Conservation (phyloP, 2,329 filamentous ascomycete genomes). For the Phialocephala sp. region DNA sequence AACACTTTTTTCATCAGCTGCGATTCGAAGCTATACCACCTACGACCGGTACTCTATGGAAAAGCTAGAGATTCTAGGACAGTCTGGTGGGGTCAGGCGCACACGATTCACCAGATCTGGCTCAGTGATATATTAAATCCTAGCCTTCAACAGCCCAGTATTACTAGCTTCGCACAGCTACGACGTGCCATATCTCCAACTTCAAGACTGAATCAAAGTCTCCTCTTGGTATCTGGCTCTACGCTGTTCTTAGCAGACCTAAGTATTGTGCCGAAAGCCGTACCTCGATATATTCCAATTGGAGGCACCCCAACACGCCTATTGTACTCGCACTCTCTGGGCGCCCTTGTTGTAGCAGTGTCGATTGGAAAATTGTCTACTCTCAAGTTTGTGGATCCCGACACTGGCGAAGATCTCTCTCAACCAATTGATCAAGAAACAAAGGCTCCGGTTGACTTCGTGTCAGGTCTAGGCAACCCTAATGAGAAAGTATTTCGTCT, state of each 20-base stretch:
- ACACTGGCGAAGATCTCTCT: conserved; percentile 59
- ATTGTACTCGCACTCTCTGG: conserved; percentile 59
- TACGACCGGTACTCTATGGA: conserved; percentile 24
- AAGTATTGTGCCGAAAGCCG: conserved; percentile 50
- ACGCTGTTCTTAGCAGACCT: conserved; percentile 60
- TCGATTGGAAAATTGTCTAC: conserved; percentile 47
- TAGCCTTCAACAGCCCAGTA: conserved; percentile 51
- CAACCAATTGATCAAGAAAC: conserved; percentile 49
- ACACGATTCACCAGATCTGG: conserved; percentile 51
- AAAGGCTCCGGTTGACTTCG: conserved; percentile 51
- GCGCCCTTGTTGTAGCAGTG: conserved; percentile 59
- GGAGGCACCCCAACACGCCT: conserved; percentile 48
- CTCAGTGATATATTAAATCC: conserved; percentile 56
- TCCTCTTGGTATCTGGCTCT: conserved; percentile 56
- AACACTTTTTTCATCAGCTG: conserved; percentile 53
- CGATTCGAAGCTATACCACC: conserved; percentile 50
- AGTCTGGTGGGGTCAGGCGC: conserved; percentile 11
- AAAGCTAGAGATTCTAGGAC: neutral
- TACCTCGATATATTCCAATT: conserved; percentile 56
- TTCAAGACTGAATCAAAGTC: conserved; percentile 38
- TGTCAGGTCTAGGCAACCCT: conserved; percentile 60
- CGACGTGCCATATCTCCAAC: conserved; percentile 44
- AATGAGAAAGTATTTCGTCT: conserved; percentile 66
- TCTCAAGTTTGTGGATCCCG: conserved; percentile 61
- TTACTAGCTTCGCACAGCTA: conserved; percentile 53